Evolutionary conservation across 1,284 basidiomycete species (phyloP), one percentile per base, ranked within the genome.

Genomic region (Heterobasidion occidentale): DNA sequence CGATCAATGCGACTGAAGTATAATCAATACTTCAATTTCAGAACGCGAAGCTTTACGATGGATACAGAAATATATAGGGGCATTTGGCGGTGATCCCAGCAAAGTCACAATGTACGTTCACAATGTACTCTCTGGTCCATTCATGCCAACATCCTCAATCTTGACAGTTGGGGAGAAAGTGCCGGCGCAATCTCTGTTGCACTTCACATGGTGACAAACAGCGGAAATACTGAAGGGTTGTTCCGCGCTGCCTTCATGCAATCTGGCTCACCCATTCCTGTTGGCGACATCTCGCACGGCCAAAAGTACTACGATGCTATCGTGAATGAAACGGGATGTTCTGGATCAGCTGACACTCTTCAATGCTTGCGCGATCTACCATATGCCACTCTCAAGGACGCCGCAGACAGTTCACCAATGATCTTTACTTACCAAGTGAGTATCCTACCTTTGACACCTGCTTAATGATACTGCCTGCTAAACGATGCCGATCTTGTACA

Each of bases 61-160:
- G 72, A 64, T 78, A 0, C 70, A 76, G 36, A 59, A 71, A 53
- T 71, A 78, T 58, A 77, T 79, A 47, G 45, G 59, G 9, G 63
- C 63, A 0, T 79, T 80, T 60, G 76, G 77, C 4, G 78, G 78
- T 4, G 74, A 78, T 58, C 66, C 68, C 2, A 61, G 56, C 7
- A 71, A 71, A 54, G 81, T 84, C 4, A 81, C 79, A 1, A 75
- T 83, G 81, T 82, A 65, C 51, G 75, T 63, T 54, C 27, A 34
- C 6, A 7, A 9, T 36, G 12, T 20, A 51, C 36, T 17, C 34
- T 44, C 33, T 19, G 14, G 36, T 8, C 9, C 17, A 3, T 36
- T 27, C 27, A 27, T 4, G 27, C 27, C 27, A 3, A 17, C n/a
- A 11, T 15, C 15, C 17, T 14, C 14, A 7, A 27, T 35, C n/a